Evolutionary conservation across 768 basidiomycete genomes (phyloP).

Genomic region (Tubosaeta sp.): DNA sequence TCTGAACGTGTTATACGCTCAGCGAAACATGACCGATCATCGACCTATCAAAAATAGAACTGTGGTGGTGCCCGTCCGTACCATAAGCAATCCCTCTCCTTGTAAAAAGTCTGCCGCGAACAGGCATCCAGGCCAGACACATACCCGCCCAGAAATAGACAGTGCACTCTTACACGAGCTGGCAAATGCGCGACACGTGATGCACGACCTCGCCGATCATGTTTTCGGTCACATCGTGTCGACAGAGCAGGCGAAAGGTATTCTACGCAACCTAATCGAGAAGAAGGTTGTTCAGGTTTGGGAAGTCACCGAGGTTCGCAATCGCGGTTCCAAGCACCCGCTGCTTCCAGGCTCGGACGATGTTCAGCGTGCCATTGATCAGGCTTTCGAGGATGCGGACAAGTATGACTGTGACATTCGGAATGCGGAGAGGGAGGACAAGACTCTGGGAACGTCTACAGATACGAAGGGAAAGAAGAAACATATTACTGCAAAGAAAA

Average conservation of each 20-base stretch:
- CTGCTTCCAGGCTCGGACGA: not conserved
- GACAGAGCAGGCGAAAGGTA: not conserved
- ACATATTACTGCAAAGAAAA: not conserved
- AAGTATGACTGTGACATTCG: not conserved
- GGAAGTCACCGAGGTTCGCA: not conserved
- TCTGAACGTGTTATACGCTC: not conserved
- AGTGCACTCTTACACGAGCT: conserved; percentile 5
- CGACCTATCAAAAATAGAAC: too few relatives aligned
- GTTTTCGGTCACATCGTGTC: conserved; percentile 8
- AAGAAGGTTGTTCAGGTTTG: not conserved
- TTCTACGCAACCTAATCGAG: not conserved
- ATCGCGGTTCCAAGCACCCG: not conserved
- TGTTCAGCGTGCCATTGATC: not conserved
- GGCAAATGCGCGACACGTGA: conserved; percentile 4
- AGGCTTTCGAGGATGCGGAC: not conserved
- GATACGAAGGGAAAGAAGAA: not conserved
- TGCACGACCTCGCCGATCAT: conserved; percentile 14
- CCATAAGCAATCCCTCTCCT: not conserved
- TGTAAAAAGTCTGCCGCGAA: not conserved
- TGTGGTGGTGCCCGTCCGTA: too few relatives aligned
- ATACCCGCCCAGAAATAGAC: conserved; percentile 1
- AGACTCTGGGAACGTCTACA: not conserved
- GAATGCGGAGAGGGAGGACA: too few relatives aligned
- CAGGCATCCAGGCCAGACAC: not conserved
- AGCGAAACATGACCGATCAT: too few relatives aligned